Base-by-base conservation (phyloP, 352 stramenopile species). In the Aphanomyces stellatus region DNA sequence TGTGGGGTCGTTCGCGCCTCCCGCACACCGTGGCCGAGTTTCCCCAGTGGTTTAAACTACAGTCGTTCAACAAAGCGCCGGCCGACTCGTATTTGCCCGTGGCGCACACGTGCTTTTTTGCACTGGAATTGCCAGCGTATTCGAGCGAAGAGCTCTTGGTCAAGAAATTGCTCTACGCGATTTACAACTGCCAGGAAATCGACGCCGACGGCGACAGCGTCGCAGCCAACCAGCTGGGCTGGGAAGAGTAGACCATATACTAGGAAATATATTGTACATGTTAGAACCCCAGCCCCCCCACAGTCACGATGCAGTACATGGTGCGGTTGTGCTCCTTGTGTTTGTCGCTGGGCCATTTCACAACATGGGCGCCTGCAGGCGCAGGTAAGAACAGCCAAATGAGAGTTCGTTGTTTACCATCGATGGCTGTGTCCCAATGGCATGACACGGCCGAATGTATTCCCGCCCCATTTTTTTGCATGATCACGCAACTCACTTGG, bases 31-130 rank as follows among this genome's bases (percentile, higher is more conserved):
- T 80, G 17, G 82, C 81, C 37, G 82, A 92, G 28, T 98, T 97
- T 71, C 77, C 88, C 41, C 92, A 97, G 69, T 74, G 79, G 15
- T 97, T 97, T 74, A 98, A 97, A 74, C 74, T 97, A 27, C 91
- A 94, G 63, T 93, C 77, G 24, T 96, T 91, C 68, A 87, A 77
- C 62, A 93, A 87, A 65, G 80, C 40, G 37, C 34, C 74, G 80
- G 61, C 72, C 1, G 88, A 97, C 63, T 76, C 75, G 17, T 98
- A 97, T 69, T 78, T 99, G 41, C 96, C 96, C 6, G 96, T 98
- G 66, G 90, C 96, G 27, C 97, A 98, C 69, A 99, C 97, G n/a
- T 99, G 97, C 73, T 99, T 99, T 79, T 99, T 99, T 73, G 95
- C 90, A 5, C 78, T 99, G 33, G 93, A 96, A 33, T 70, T 99